These are phyloP conservation scores for Fomitiporia mediterranea DNA, from an alignment of 1,284 basidiomycete species.

Conservation along the genomic window DNA sequence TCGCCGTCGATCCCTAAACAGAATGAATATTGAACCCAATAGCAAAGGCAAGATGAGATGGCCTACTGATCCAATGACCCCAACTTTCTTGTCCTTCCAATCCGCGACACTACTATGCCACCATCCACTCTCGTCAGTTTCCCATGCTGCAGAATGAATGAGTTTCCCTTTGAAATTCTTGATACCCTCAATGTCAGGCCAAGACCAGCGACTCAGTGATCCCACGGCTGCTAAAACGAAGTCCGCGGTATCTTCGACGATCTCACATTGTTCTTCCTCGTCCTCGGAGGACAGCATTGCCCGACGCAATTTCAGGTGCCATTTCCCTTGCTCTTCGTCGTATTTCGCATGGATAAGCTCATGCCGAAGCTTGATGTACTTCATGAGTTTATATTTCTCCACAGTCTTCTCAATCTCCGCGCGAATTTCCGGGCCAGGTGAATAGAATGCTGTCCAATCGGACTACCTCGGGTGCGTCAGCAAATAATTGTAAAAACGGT, in stretches of 20 bases:
- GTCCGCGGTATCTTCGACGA: constrained; percentile 48
- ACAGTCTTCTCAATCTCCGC: constrained; percentile 47
- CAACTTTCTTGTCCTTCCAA: constrained; percentile 53
- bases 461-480: constrained; percentile 29
- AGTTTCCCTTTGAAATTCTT: constrained; percentile 46
- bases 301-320: constrained; percentile 46
- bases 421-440: constrained; percentile 52
- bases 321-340: constrained; percentile 46
- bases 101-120: constrained; percentile 46
- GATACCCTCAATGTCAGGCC: constrained; percentile 55
- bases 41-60: background rate
- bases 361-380: constrained; percentile 50
- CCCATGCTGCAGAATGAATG: constrained; percentile 55
- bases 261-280: constrained; percentile 28
- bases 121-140: constrained; percentile 36
- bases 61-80: constrained; percentile 56
- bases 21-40: background rate
- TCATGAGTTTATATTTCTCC: constrained; percentile 51
- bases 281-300: constrained; percentile 21
- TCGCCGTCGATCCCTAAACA: constrained; percentile 52
- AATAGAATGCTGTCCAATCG: constrained; percentile 58
- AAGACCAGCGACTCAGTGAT: constrained; percentile 47
- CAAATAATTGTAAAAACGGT: background rate
- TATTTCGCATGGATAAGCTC: constrained; percentile 47
- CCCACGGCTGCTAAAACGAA: constrained; percentile 45